Evolutionary conservation across 1,139 yeast species (phyloP), one percentile per base, ranked within the genome.

Genomic region (Candida mesenterica): DNA sequence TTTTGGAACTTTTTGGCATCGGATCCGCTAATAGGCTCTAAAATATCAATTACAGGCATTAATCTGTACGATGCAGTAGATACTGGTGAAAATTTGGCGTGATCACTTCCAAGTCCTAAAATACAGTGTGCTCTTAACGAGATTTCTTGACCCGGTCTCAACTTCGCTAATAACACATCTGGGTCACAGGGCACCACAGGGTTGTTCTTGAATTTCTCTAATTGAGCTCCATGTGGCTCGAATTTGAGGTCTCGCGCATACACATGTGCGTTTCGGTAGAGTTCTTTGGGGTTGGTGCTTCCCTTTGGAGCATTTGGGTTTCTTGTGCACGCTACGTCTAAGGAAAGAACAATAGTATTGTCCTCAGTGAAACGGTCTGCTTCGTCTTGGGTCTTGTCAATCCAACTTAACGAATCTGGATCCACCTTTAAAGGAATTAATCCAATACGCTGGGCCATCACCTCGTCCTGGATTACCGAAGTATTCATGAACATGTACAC

Each of bases 101-200:
- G 98, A 58, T 92, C 98, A 23, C 88, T 68, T 36, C 98, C 98
- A 45, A 87, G 68, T 38, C 98, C 98, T 45, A 92, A 73, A 27
- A 90, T 72, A 58, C 97, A 94, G 64, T 89, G 96, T 38, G 88
- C 95, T 55, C 89, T 75, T 47, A 92, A 72, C 18, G 92, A 79
- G 45, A 92, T 90, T 61, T 92, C 97, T 66, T 92, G 98, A 36
- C 97, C 96, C 3, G 98, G 98, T 55, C 98, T 79, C 54, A 92
- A 70, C 62, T 92, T 94, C 38, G 96, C 96, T 41, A 92, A 65
- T 45, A 94, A 67, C 49, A 92, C 85, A 58, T 92, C 84, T 28
- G 97, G 96, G 59, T 87, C 90, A 46, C 86, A 71, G 13, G 95
- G 82, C 10, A 74, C 84, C 27, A 85, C 87, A 5, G 95, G 92